A percentile compares a stretch with the other conserved stretches of the same genome.
These are phyloP conservation scores for Paraglomus brasilianum DNA, from an alignment of 192 early-diverging fungal species.

Conservation along the genomic window DNA sequence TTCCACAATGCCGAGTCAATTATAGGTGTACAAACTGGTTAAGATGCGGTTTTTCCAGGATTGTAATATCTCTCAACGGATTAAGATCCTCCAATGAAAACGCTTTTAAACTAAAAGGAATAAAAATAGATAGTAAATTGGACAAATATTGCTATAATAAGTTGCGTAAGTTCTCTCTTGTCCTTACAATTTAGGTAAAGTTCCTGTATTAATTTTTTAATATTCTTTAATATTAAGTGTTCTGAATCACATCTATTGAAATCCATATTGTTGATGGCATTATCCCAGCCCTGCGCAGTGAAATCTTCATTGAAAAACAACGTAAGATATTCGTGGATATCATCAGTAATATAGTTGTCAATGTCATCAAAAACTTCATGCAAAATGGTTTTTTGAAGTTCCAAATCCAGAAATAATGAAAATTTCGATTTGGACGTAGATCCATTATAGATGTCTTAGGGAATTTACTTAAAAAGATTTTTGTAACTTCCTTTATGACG, in stretches of 20 bases:
- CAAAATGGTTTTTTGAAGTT: constrained; percentile 15
- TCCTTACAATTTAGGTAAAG: constrained; percentile 30
- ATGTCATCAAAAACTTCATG: constrained; percentile 28
- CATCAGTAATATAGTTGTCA: constrained; percentile 26
- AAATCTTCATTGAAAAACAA: constrained; percentile 27
- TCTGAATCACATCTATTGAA: constrained; percentile 18
- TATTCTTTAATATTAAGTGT: constrained; percentile 16
- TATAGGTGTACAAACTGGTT: constrained; percentile 29
- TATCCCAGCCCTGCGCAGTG: constrained; percentile 11
- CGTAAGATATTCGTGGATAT: constrained; percentile 22
- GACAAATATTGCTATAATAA: constrained; percentile 26
- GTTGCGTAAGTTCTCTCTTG: constrained; percentile 23
- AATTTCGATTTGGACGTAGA: constrained; percentile 25
- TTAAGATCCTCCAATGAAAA: constrained; percentile 26
- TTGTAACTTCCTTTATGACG: constrained; percentile 13
- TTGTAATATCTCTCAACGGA: constrained; percentile 31
- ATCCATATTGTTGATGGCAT: constrained; percentile 23
- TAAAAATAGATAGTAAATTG: constrained; percentile 23
- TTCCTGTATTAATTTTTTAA: constrained; percentile 30
- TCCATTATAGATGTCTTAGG: constrained; percentile 18
- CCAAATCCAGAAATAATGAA: constrained; percentile 20
- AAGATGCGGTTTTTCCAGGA: constrained; percentile 24
- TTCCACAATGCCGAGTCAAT: constrained; percentile 28
- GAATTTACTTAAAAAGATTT: constrained; percentile 17
- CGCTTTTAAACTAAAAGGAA: constrained; percentile 30